Percentiles rank a stretch among this genome's conserved stretches.
These are phyloP conservation scores for Rhododendron simsii DNA, from an alignment of 148 eudicot species.

Conservation along the genomic window DNA sequence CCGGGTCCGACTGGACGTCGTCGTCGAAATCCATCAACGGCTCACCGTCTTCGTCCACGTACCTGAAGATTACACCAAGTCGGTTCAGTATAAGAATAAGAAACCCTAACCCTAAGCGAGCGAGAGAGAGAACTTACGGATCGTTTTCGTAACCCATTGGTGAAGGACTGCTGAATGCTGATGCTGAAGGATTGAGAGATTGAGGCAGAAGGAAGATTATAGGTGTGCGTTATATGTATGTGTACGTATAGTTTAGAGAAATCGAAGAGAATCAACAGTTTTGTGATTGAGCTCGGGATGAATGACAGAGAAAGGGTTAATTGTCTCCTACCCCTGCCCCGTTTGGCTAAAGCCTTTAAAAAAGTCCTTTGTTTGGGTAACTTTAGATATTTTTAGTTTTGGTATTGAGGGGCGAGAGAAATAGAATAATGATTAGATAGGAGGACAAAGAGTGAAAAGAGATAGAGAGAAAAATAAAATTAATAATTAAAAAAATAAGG, in stretches of 20 bases:
- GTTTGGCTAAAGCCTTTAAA: too few relatives aligned
- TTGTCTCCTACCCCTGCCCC: too few relatives aligned
- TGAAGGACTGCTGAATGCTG: not conserved
- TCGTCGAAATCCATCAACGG: slow-evolving; percentile 66
- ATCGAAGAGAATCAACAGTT: not conserved
- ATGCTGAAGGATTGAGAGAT: not conserved
- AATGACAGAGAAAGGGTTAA: not conserved
- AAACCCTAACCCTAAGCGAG: slow-evolving; percentile 36
- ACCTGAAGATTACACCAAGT: slow-evolving; percentile 30
- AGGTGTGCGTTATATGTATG: not conserved
- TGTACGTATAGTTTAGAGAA: not conserved
- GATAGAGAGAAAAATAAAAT: too few relatives aligned
- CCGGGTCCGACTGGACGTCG: slow-evolving; percentile 62
- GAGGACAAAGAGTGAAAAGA: too few relatives aligned
- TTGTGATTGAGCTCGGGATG: not conserved
- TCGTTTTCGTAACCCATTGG: slow-evolving; percentile 53
- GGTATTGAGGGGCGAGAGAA: too few relatives aligned
- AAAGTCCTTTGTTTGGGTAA: too few relatives aligned
- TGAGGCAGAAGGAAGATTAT: not conserved
- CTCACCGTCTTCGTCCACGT: slow-evolving; percentile 83
- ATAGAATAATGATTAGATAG: too few relatives aligned
- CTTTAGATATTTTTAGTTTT: too few relatives aligned
- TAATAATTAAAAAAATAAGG: too few relatives aligned
- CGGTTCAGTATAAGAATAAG: slow-evolving; percentile 9
- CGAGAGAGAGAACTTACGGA: slow-evolving; percentile 40